Base-by-base conservation (phyloP, 192 early-diverging fungal species). In the Coemansia sp. region DNA sequence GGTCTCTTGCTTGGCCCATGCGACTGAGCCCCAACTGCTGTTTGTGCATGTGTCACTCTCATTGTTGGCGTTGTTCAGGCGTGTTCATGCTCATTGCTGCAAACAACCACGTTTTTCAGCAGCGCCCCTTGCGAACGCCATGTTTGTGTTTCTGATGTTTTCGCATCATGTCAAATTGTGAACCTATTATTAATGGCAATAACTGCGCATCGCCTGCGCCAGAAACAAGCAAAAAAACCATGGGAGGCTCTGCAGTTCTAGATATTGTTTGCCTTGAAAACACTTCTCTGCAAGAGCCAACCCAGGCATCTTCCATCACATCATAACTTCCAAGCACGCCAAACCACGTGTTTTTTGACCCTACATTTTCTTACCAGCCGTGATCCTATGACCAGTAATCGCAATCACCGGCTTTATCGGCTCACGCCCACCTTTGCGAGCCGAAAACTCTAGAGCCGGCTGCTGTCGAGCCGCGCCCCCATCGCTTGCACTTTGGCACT, bases 1-100 rank as follows among this genome's bases (percentile, higher is more conserved):
- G 14, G 44, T 14, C 4, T 14, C 4, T 22, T 27, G 1, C 26
- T 48, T 26, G 44, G 44, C 24, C 44, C 17, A 70, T 70, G 68
- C 68, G 53, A 56, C 55, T 70, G 68, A 63, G 68, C 62, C 68
- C 54, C 61, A 39, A 32, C 44, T 22, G 40, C 36, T 59, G 39
- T n/a, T 48, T 12, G 24, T 24, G 14, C 44, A 48, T 48, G 24
- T 12, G 44, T 15, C 24, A 43, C 24, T 48, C 7, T 3, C 24
- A 48, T 65, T 65, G 36, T 56, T 58, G 52, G 18, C 55, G 1
- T 48, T 14, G 12, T 8, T 18, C 41, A 19, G 19, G 19, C 3
- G 18, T 43, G 41, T 24, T 48, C 44, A 48, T 27, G 24, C 44
- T 48, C 14, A 24, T 21, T 29, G 44, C 15, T 48, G 22, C 12